Percentiles rank a stretch among this genome's conserved stretches.
These are phyloP conservation scores for Acanthamoeba culbertsoni DNA, from an alignment of 208 protist genomes.

Conservation along the genomic window DNA sequence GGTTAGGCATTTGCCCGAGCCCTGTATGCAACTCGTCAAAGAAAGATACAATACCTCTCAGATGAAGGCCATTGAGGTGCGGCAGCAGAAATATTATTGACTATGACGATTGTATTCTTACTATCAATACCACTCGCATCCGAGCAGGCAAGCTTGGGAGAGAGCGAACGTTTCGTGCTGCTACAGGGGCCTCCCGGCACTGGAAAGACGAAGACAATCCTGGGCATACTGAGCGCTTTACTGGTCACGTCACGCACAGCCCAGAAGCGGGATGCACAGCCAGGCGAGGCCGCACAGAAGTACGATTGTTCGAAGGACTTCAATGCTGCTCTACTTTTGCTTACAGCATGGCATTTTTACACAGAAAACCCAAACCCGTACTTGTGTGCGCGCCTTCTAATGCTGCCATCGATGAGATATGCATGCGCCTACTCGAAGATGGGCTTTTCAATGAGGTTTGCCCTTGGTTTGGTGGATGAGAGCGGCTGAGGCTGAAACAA, in stretches of 20 bases:
- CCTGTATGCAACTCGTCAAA: background rate
- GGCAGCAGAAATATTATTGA: background rate
- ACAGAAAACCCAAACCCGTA: constrained; percentile 68
- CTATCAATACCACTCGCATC: background rate
- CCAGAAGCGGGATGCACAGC: too few relatives aligned
- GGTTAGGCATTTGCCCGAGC: background rate
- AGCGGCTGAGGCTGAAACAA: background rate
- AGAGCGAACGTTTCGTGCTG: constrained; percentile 62
- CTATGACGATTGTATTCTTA: background rate
- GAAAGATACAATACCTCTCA: constrained; percentile 43
- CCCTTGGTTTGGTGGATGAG: background rate
- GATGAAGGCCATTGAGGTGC: constrained; percentile 16
- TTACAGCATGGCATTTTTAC: background rate
- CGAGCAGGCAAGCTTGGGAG: background rate
- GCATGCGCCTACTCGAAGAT: constrained; percentile 59
- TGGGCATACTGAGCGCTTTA: constrained; percentile 76
- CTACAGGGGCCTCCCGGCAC: constrained; percentile 81
- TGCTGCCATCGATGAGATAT: constrained; percentile 84
- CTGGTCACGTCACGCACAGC: background rate
- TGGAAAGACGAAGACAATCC: constrained; percentile 84
- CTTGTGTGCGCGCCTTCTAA: constrained; percentile 86
- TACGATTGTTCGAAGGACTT: background rate
- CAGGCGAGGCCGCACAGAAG: too few relatives aligned
- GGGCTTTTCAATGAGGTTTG: constrained; percentile 45
- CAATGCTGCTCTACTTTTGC: background rate